Percentiles rank a stretch among this genome's conserved stretches.
Conservation (phyloP, 2,329 filamentous ascomycete genomes). For the Cladosporium sp. region DNA sequence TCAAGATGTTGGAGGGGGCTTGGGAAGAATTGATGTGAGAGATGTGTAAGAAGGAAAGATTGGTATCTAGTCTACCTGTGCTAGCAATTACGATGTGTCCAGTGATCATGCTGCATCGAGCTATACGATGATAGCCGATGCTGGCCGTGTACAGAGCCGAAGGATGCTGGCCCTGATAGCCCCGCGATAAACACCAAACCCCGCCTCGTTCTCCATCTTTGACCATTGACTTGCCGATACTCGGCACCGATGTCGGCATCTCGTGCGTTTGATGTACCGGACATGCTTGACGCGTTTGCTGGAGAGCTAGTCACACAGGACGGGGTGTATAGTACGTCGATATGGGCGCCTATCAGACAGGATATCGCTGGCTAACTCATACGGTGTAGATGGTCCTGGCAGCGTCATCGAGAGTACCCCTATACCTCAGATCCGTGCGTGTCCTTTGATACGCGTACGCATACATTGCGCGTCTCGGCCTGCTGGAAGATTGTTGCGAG, state of each 20-base stretch:
- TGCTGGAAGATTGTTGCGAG: not conserved
- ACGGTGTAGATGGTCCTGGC: not conserved
- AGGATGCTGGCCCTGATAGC: not conserved
- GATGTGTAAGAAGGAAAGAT: not conserved
- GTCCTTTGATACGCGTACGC: not conserved
- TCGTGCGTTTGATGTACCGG: not conserved
- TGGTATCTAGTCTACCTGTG: constrained; percentile 1
- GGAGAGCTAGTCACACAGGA: not conserved
- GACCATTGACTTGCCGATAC: not conserved
- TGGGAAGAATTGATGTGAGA: not conserved
- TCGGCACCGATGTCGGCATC: constrained; percentile 4
- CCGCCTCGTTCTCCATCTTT: not conserved
- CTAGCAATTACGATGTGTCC: not conserved
- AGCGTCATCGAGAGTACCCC: not conserved
- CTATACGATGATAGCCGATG: constrained; percentile 13
- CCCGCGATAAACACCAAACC: constrained; percentile 9
- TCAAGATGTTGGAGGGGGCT: not conserved
- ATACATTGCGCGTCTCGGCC: not conserved
- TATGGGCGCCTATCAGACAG: not conserved
- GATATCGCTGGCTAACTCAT: not conserved
- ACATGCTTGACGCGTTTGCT: not conserved
- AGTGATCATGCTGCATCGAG: not conserved
- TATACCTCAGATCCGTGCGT: not conserved
- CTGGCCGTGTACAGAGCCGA: constrained; percentile 7
- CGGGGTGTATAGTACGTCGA: not conserved